A percentile compares a stretch with the other conserved stretches of the same genome.
Evolutionary conservation across 352 stramenopile species (phyloP).

Genomic region (Phytophthora colocasiae): DNA sequence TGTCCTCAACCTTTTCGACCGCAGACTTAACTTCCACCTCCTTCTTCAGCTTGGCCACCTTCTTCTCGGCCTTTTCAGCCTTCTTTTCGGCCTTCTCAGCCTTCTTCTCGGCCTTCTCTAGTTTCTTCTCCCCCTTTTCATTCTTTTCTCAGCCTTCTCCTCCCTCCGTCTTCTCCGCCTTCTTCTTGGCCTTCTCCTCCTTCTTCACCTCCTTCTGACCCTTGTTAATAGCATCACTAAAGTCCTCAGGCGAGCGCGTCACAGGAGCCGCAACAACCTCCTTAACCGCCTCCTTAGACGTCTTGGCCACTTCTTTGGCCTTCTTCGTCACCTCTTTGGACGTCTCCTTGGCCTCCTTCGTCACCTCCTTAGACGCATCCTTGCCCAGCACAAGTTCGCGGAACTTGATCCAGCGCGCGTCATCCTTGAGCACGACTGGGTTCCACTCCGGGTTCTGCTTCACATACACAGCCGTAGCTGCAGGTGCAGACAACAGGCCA

Average conservation of each 20-base stretch:
- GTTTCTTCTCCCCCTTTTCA: slow-evolving; percentile 28
- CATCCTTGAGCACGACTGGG: slow-evolving; percentile 58
- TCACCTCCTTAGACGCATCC: slow-evolving; percentile 14
- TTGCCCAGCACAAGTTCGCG: slow-evolving; percentile 72
- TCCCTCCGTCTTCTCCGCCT: slow-evolving; percentile 28
- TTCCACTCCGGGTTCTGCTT: slow-evolving; percentile 86
- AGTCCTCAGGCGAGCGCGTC: slow-evolving; percentile 49
- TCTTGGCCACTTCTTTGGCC: not conserved
- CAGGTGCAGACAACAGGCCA: slow-evolving; percentile 55
- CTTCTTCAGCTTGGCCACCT: slow-evolving; percentile 34
- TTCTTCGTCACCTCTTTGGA: slow-evolving; percentile 17
- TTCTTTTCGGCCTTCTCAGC: slow-evolving; percentile 29
- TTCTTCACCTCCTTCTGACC: slow-evolving; percentile 42
- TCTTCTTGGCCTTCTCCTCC: slow-evolving; percentile 25
- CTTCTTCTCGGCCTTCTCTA: slow-evolving; percentile 28
- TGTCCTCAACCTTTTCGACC: slow-evolving; percentile 45
- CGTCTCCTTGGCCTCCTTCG: slow-evolving; percentile 19
- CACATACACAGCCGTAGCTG: slow-evolving; percentile 67
- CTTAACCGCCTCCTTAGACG: slow-evolving; percentile 5
- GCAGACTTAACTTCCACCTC: slow-evolving; percentile 29
- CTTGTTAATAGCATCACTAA: slow-evolving; percentile 60
- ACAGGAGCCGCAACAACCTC: not conserved
- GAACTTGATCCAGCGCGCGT: slow-evolving; percentile 79
- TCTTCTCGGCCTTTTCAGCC: slow-evolving; percentile 27
- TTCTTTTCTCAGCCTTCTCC: slow-evolving; percentile 28